These are phyloP conservation scores for Stagonosporopsis vannaccii DNA, from an alignment of 2,329 filamentous ascomycete species.

Conservation along the genomic window DNA sequence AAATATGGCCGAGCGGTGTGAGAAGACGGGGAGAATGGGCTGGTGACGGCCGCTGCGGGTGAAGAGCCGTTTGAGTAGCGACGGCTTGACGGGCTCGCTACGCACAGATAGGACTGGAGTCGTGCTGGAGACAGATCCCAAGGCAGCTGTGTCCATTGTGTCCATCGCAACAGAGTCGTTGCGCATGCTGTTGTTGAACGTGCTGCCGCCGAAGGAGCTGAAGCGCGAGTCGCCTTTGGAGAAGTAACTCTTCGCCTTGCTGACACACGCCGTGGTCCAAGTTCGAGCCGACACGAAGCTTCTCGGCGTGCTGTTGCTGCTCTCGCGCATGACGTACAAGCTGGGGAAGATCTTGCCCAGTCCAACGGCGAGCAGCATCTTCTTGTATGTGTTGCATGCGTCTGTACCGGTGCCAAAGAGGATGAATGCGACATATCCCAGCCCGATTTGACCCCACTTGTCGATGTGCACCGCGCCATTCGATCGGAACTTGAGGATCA, in stretches of 20 bases:
- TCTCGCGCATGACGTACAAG: conserved; percentile 30
- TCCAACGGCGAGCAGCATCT: conserved; percentile 32
- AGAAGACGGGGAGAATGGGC: conserved; percentile 33
- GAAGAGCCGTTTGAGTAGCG: conserved; percentile 34
- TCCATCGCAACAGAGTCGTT: conserved; percentile 21
- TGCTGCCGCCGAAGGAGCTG: conserved; percentile 25
- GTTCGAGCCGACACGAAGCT: conserved; percentile 24
- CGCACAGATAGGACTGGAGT: conserved; percentile 5
- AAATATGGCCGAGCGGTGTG: neutral
- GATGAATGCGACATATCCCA: conserved; percentile 65
- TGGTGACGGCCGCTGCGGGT: conserved; percentile 2
- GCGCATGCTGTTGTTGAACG: conserved; percentile 15
- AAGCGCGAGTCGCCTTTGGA: conserved; percentile 17
- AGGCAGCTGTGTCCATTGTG: neutral
- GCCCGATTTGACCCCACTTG: conserved; percentile 64
- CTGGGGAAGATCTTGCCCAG: conserved; percentile 42
- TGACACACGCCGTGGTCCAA: conserved; percentile 28
- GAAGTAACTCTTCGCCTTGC: conserved; percentile 36
- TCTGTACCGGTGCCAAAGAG: conserved; percentile 71
- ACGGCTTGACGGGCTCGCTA: neutral
- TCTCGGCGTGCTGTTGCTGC: conserved; percentile 21
- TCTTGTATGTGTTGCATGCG: conserved; percentile 52
- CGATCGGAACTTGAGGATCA: conserved; percentile 58
- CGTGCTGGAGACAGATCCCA: conserved; percentile 22
- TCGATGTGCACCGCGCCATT: conserved; percentile 59